phyloP scores from a whole-genome alignment of 1,139 yeast species.

The Taphrina betulina region DNA sequence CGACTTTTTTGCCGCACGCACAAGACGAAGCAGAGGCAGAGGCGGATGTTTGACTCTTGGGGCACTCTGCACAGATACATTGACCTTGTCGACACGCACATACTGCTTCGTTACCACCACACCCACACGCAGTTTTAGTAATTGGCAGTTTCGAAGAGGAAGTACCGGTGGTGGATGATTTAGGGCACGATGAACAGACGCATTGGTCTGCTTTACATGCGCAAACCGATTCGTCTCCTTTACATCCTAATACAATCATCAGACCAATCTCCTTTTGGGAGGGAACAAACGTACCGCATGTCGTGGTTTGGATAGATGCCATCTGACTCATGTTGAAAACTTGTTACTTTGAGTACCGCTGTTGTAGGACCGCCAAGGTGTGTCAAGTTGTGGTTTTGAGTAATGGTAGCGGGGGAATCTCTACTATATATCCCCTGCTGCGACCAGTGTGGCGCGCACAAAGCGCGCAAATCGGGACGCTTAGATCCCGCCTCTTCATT shows the following conservation, averaged over 20 bases:
- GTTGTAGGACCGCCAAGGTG: too few species aligned
- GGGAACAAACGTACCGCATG: slow-evolving; percentile 12
- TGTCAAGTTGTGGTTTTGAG: too few species aligned
- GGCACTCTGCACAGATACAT: slow-evolving; percentile 24
- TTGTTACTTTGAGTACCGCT: too few species aligned
- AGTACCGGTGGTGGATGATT: background rate
- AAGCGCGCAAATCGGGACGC: too few species aligned
- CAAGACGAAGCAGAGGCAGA: too few species aligned
- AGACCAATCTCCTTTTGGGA: too few species aligned
- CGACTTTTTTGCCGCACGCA: too few species aligned
- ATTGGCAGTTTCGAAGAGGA: background rate
- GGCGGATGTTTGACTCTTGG: too few species aligned
- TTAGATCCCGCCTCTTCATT: too few species aligned
- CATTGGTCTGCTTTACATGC: background rate
- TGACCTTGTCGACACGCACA: slow-evolving; percentile 22
- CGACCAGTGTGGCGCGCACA: too few species aligned
- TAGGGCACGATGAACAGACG: background rate
- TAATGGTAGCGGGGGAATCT: too few species aligned
- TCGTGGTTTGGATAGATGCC: slow-evolving; percentile 18
- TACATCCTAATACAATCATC: slow-evolving; percentile 13
- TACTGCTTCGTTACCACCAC: slow-evolving; percentile 21
- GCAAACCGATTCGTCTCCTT: slow-evolving; percentile 8
- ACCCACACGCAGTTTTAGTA: slow-evolving; percentile 19
- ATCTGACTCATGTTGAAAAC: background rate
- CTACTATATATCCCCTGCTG: too few species aligned